Conservation (phyloP, 139 green algal species). For the Chlorella sp. region DNA sequence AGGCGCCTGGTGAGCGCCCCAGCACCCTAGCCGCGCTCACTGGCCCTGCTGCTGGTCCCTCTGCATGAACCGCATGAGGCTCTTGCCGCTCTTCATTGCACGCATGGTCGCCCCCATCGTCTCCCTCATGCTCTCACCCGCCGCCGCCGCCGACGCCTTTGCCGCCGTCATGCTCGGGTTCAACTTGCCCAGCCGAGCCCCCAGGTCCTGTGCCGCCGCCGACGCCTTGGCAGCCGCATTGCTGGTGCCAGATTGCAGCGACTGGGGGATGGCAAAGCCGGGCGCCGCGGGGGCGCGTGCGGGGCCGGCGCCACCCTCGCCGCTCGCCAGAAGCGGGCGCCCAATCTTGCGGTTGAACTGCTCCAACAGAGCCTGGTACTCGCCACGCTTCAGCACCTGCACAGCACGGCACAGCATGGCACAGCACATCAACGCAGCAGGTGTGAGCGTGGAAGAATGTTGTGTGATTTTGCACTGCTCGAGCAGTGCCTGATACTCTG, state of each 20-base stretch:
- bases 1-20: too few relatives aligned
- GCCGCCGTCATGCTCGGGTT: conserved; percentile 23
- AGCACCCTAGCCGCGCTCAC: too few relatives aligned
- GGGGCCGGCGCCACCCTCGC: background rate
- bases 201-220: conserved; percentile 41
- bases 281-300: background rate
- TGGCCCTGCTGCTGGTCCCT: background rate
- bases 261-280: background rate
- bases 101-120: conserved; percentile 45
- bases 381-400: conserved; percentile 36
- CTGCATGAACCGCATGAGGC: conserved; percentile 40
- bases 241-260: conserved; percentile 1
- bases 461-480: too few relatives aligned
- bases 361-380: conserved; percentile 30
- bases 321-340: background rate
- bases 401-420: too few relatives aligned
- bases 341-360: conserved; percentile 42
- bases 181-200: conserved; percentile 24
- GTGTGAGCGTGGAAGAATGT: too few relatives aligned
- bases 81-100: conserved; percentile 39
- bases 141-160: conserved; percentile 26
- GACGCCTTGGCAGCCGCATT: conserved; percentile 29
- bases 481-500: background rate
- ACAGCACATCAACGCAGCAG: too few relatives aligned
- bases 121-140: conserved; percentile 51